phyloP scores from a whole-genome alignment of 495 filamentous ascomycete species.

The Penicillium ochrochloron region DNA sequence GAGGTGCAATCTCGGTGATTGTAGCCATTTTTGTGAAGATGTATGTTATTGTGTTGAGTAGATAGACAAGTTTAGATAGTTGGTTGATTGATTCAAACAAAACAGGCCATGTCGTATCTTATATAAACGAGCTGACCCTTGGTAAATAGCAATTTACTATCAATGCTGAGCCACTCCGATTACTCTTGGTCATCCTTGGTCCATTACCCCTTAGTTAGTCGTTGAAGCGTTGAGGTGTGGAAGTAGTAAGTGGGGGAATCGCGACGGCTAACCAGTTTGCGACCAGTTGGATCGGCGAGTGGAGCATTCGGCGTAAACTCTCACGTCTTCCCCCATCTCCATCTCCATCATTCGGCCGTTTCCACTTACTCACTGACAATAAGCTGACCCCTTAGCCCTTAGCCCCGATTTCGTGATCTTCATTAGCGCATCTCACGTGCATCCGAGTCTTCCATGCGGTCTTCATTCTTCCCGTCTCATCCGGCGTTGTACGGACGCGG shows the following conservation, averaged over 20 bases:
- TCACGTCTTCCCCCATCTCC: conserved; percentile 10
- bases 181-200: neutral
- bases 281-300: conserved; percentile 4
- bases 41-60: neutral
- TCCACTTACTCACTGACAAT: neutral
- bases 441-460: neutral
- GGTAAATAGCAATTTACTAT: neutral
- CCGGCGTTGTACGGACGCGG: neutral
- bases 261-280: conserved; percentile 24
- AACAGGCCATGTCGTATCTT: neutral
- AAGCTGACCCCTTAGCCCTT: neutral
- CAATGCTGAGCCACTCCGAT: neutral
- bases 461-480: conserved; percentile 3
- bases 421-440: neutral
- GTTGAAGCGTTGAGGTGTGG: neutral
- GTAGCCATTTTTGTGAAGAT: conserved; percentile 18
- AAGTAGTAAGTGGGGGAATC: conserved; percentile 28
- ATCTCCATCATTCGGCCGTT: conserved; percentile 13
- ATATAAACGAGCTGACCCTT: neutral
- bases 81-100: neutral
- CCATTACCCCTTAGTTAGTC: neutral
- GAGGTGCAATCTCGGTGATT: neutral
- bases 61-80: neutral
- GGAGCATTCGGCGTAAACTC: conserved; percentile 5
- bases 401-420: neutral